These are phyloP conservation scores for Sphagnum magellanicum DNA, from an alignment of 228 moss, liverwort and hornwort species.

Conservation along the genomic window DNA sequence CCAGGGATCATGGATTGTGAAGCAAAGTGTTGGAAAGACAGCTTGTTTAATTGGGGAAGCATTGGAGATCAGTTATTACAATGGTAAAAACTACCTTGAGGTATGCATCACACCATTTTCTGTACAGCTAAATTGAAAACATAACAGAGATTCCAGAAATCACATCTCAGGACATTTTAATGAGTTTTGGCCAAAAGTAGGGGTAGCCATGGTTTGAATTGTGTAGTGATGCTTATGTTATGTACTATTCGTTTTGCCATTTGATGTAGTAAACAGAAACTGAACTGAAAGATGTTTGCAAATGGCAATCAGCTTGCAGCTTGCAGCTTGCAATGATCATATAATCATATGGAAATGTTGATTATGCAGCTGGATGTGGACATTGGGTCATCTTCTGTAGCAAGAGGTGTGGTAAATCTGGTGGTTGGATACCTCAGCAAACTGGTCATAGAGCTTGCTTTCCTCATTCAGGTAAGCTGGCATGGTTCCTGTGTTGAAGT, in stretches of 20 bases:
- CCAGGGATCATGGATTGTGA: slow-evolving; percentile 96
- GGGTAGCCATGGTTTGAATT: no score
- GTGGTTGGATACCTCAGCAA: slow-evolving; percentile 92
- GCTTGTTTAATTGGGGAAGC: slow-evolving; percentile 96
- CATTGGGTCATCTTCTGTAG: slow-evolving; percentile 96
- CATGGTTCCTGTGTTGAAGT: neutral
- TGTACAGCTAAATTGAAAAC: no score
- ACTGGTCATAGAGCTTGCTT: slow-evolving; percentile 92
- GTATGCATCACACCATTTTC: slow-evolving; percentile 11
- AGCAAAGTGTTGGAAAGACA: slow-evolving; percentile 99
- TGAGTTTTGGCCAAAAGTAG: no score
- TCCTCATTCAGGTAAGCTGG: slow-evolving; percentile 75
- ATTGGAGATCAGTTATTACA: slow-evolving; percentile 83
- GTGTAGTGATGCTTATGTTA: no score
- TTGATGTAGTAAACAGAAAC: no score
- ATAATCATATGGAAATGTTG: neutral
- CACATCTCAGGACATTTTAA: no score
- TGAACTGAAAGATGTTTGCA: no score
- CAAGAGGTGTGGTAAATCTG: slow-evolving; percentile 88
- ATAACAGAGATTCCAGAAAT: no score
- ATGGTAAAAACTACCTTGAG: slow-evolving; percentile 79
- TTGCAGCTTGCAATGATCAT: no score
- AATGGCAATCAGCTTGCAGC: no score
- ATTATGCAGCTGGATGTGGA: slow-evolving; percentile 81
- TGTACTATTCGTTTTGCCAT: no score